Base-by-base conservation (phyloP, 2,329 filamentous ascomycete species). In the Polychaeton citri region DNA sequence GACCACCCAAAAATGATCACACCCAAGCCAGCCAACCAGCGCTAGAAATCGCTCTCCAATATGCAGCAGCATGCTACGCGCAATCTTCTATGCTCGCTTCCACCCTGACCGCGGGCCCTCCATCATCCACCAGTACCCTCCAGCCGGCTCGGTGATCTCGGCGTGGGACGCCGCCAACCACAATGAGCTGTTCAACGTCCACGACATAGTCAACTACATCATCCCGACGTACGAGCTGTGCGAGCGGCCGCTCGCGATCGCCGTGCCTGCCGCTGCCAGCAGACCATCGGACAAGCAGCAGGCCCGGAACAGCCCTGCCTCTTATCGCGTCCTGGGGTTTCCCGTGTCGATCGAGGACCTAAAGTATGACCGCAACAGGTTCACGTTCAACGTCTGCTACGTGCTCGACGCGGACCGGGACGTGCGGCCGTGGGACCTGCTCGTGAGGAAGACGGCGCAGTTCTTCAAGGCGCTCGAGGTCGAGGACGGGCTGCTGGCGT, bases 341-440 rank as follows among this genome's bases (percentile, higher is more conserved):
- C 90, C 90, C 0, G 80, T 96, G 36, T 88, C 85, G 54, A 84
- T 96, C 53, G 76, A 80, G 35, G 73, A 85, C 45, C 40, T 78
- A 28, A 74, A 86, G 44, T 72, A 77, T 37, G 79, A 80, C 47
- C 94, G 96, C 54, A 76, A 81, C 52, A 79, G 90, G 39, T 96
- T 95, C 66, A 94, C 95, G 54, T 98, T 96, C 73, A 96, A 96
- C 60, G 94, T 96, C 54, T 86, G 85, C 40, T 68, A 96, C 31
- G 80, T 94, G 19, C 68, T 94, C 34, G 73, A 81, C 34, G 72
- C 76, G 38, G 66, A 71, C 10, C 56, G 55, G 3, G 82, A 92
- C 81, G 55, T 73, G 74, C 33, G 80, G 79, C 21, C 93, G 85
- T 57, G 52, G 48, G 41, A 50, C 58, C 79, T 78, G 44, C 82